These are phyloP conservation scores for Podospora sp. DNA, from an alignment of 495 filamentous ascomycete species.

Conservation along the genomic window DNA sequence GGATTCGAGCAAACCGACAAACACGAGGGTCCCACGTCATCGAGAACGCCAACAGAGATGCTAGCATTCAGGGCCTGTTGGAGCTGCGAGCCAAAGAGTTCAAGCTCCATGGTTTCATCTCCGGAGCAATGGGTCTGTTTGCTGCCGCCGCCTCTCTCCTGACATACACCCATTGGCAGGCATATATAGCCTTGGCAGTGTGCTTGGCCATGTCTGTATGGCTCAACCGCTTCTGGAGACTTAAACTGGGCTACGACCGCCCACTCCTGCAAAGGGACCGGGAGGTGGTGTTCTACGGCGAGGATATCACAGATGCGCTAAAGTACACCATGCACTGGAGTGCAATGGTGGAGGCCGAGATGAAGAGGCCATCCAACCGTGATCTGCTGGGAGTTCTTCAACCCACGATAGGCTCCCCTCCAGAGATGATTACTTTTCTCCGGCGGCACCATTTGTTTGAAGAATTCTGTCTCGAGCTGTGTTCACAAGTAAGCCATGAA, in stretches of 20 bases:
- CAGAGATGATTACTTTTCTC: constrained; percentile 42
- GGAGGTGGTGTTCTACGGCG: not conserved
- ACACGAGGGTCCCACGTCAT: constrained; percentile 26
- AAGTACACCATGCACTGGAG: not conserved
- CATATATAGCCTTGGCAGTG: constrained; percentile 52
- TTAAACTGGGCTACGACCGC: constrained; percentile 50
- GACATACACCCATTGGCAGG: constrained; percentile 53
- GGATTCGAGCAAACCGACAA: constrained; percentile 41
- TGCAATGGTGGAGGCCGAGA: not conserved
- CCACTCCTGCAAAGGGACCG: constrained; percentile 31
- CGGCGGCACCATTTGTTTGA: constrained; percentile 43
- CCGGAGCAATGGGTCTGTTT: constrained; percentile 47
- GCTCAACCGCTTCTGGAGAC: constrained; percentile 52
- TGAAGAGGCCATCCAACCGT: not conserved
- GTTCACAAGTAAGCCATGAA: not conserved
- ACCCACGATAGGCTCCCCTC: constrained; percentile 24
- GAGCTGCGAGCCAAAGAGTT: constrained; percentile 42
- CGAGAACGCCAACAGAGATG: constrained; percentile 21
- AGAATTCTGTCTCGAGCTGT: constrained; percentile 33
- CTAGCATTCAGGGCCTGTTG: constrained; percentile 33
- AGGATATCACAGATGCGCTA: not conserved
- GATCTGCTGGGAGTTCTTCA: not conserved
- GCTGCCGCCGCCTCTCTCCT: constrained; percentile 55
- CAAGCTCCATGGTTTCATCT: constrained; percentile 45
- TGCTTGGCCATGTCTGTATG: constrained; percentile 48